Percentiles rank a stretch among this genome's conserved stretches.
Conservation (phyloP, 2,329 filamentous ascomycete genomes). For the Fusarium clavum region DNA sequence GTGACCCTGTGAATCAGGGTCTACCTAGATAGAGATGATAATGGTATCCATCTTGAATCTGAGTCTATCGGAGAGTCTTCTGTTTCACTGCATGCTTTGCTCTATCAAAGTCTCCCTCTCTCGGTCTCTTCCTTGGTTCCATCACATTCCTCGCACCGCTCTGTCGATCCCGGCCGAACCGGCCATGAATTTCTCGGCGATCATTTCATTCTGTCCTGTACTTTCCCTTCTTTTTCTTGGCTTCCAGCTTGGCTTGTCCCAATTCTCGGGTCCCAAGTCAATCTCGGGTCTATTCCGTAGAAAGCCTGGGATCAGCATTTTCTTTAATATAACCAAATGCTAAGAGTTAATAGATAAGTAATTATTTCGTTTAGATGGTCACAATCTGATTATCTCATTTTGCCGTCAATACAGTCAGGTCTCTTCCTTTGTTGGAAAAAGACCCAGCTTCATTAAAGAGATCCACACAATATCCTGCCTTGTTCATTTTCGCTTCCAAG, state of each 20-base stretch:
- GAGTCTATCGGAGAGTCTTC: not conserved
- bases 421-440: not conserved
- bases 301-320: not conserved
- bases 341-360: not conserved
- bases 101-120: not conserved
- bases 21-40: not conserved
- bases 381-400: not conserved
- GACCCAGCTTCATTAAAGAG: slow-evolving; percentile 18
- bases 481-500: slow-evolving; percentile 12
- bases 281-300: slow-evolving; percentile 5
- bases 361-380: not conserved
- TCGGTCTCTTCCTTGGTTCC: slow-evolving; percentile 3
- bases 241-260: slow-evolving; percentile 2
- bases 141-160: slow-evolving; percentile 35
- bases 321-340: not conserved
- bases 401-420: not conserved
- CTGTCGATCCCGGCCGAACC: slow-evolving; percentile 35
- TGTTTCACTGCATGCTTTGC: slow-evolving; percentile 20
- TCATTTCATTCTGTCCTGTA: slow-evolving; percentile 1
- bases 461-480: slow-evolving; percentile 29
- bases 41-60: not conserved
- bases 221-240: not conserved
- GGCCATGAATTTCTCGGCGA: slow-evolving; percentile 6
- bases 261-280: not conserved
- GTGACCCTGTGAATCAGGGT: slow-evolving; percentile 5